phyloP scores from a whole-genome alignment of 305 asterid species.

The Ilex paraguariensis region DNA sequence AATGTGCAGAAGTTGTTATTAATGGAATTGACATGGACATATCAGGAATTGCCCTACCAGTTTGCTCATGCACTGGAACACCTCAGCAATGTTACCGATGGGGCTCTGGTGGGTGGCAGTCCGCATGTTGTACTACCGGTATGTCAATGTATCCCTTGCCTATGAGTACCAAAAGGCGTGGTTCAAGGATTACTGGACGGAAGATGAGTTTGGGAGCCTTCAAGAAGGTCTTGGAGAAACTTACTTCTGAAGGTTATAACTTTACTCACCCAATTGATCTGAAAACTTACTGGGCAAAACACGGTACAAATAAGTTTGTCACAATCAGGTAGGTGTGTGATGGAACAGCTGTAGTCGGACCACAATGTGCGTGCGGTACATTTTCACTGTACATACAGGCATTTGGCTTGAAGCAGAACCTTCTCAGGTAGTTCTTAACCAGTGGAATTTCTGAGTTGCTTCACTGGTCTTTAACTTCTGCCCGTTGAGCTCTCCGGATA shows the following conservation, averaged over 20 bases:
- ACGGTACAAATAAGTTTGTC: conserved; percentile 93
- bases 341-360: no score
- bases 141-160: conserved; percentile 77
- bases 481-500: no score
- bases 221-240: conserved; percentile 82
- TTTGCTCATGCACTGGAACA: conserved; percentile 87
- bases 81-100: conserved; percentile 88
- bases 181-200: conserved; percentile 88
- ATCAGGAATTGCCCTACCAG: conserved; percentile 67
- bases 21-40: conserved; percentile 75
- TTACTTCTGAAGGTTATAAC: conserved; percentile 63
- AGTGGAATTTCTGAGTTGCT: no score
- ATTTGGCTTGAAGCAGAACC: background rate
- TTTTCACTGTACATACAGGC: background rate
- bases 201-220: conserved; percentile 96
- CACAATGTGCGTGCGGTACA: background rate
- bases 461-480: no score
- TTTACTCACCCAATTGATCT: conserved; percentile 76
- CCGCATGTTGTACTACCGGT: conserved; percentile 83
- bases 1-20: conserved; percentile 62
- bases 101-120: conserved; percentile 99
- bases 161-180: conserved; percentile 78
- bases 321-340: conserved; percentile 49
- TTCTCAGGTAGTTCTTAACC: no score
- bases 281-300: conserved; percentile 88